Evolutionary conservation across 1,139 yeast species (phyloP).

Genomic region (Taphrina communis): DNA sequence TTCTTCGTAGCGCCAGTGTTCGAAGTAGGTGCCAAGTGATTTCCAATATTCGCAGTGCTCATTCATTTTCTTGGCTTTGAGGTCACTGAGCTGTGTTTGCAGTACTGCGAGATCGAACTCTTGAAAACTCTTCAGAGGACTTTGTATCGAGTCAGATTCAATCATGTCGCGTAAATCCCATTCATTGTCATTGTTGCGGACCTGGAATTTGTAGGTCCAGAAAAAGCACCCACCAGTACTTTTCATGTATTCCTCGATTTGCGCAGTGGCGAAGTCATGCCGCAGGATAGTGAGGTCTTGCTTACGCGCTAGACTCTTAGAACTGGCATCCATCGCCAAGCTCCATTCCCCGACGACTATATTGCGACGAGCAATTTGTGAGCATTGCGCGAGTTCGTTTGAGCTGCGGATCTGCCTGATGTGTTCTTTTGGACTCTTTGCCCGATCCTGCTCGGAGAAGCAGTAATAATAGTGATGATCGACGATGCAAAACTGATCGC

Average conservation of each 20-base stretch:
- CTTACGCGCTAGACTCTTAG: slow-evolving; percentile 65
- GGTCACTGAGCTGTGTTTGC: slow-evolving; percentile 53
- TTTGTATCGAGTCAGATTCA: slow-evolving; percentile 65
- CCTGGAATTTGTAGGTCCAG: slow-evolving; percentile 88
- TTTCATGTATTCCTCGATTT: slow-evolving; percentile 54
- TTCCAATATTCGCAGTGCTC: slow-evolving; percentile 59
- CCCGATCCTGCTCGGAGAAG: slow-evolving; percentile 75
- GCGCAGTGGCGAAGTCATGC: slow-evolving; percentile 55
- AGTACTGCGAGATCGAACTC: slow-evolving; percentile 32
- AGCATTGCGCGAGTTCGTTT: slow-evolving; percentile 52
- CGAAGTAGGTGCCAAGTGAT: slow-evolving; percentile 66
- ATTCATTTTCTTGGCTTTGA: slow-evolving; percentile 24
- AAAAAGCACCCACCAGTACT: slow-evolving; percentile 74
- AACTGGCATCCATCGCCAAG: slow-evolving; percentile 75
- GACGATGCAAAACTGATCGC: slow-evolving; percentile 53
- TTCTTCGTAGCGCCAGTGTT: slow-evolving; percentile 78
- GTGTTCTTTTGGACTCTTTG: slow-evolving; percentile 68
- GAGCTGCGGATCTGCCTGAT: slow-evolving; percentile 55
- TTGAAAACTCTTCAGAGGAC: slow-evolving; percentile 54
- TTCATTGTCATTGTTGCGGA: slow-evolving; percentile 62
- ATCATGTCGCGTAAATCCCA: slow-evolving; percentile 90
- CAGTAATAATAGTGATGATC: slow-evolving; percentile 90
- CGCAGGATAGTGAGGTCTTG: slow-evolving; percentile 59
- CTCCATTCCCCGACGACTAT: slow-evolving; percentile 87
- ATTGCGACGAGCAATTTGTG: slow-evolving; percentile 58